Conservation (phyloP, 371 early-diverging fungal genomes). For the Apophysomyces ossiformis region DNA sequence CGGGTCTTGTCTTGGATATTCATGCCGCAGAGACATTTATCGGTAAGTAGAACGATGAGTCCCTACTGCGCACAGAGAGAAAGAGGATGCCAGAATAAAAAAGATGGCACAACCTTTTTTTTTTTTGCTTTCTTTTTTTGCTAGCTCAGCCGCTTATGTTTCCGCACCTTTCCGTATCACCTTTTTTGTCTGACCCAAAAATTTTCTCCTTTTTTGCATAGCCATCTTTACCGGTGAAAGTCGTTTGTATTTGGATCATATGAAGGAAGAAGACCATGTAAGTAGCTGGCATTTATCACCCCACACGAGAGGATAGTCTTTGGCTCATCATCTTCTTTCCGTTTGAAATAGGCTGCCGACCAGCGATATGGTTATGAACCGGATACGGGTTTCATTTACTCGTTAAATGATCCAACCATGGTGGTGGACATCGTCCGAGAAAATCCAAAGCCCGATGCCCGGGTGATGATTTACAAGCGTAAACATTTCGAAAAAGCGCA, state of each 20-base stretch:
- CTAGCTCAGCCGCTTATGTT: not conserved
- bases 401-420: constrained; percentile 26
- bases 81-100: constrained; percentile 12
- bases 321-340: constrained; percentile 4
- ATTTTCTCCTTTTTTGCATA: constrained; percentile 12
- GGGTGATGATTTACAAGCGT: constrained; percentile 43
- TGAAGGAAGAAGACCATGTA: constrained; percentile 45
- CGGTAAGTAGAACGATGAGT: constrained; percentile 20
- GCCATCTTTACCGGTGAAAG: constrained; percentile 47
- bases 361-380: constrained; percentile 43
- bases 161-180: constrained; percentile 5
- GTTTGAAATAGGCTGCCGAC: constrained; percentile 33
- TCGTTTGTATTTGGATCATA: constrained; percentile 42
- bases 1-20: constrained; percentile 44
- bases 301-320: too few relatives aligned
- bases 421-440: constrained; percentile 45
- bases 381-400: constrained; percentile 38
- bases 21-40: constrained; percentile 40
- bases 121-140: not conserved
- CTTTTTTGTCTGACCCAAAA: not conserved
- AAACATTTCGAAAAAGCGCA: constrained; percentile 32
- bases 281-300: not conserved
- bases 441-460: constrained; percentile 29
- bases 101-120: constrained; percentile 3
- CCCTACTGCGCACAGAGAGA: too few relatives aligned